phyloP scores from a whole-genome alignment of 2,329 filamentous ascomycete species.

The Cladophialophora exuberans region DNA sequence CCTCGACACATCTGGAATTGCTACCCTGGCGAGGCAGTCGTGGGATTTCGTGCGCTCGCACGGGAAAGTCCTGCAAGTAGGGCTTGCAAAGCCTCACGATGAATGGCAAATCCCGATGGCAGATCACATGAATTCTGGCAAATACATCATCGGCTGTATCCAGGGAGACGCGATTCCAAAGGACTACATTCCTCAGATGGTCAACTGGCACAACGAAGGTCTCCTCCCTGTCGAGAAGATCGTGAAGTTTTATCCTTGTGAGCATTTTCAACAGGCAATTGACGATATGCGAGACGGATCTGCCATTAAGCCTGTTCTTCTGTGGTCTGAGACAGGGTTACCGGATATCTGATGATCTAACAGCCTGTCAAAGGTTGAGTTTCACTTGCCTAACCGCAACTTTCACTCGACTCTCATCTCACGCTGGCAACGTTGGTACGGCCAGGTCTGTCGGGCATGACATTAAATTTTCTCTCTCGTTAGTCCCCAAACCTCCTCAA shows the following conservation, averaged over 20 bases:
- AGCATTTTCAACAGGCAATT: slow-evolving; percentile 30
- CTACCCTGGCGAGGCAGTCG: too few species aligned
- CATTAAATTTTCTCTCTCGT: too few species aligned
- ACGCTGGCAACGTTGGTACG: too few species aligned
- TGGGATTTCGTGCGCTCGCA: not conserved
- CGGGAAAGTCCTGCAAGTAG: not conserved
- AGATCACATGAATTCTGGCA: not conserved
- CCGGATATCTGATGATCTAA: too few species aligned
- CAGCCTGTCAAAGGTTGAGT: too few species aligned
- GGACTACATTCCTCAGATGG: slow-evolving; percentile 40
- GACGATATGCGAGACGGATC: slow-evolving; percentile 32
- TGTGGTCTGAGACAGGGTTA: too few species aligned
- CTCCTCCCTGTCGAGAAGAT: slow-evolving; percentile 52
- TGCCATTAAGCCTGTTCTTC: slow-evolving; percentile 35
- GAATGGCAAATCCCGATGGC: too few species aligned
- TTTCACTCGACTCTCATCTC: too few species aligned
- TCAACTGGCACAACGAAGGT: slow-evolving; percentile 52
- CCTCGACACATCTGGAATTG: not conserved
- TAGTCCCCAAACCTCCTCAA: too few species aligned
- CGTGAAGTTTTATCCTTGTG: slow-evolving; percentile 46
- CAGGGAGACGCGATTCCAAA: not conserved
- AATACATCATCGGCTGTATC: not conserved
- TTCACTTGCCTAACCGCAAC: too few species aligned
- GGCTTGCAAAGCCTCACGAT: not conserved
- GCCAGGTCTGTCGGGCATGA: too few species aligned